These are phyloP conservation scores for Sordaria brevicollis DNA, from an alignment of 495 filamentous ascomycete genomes.

Conservation along the genomic window DNA sequence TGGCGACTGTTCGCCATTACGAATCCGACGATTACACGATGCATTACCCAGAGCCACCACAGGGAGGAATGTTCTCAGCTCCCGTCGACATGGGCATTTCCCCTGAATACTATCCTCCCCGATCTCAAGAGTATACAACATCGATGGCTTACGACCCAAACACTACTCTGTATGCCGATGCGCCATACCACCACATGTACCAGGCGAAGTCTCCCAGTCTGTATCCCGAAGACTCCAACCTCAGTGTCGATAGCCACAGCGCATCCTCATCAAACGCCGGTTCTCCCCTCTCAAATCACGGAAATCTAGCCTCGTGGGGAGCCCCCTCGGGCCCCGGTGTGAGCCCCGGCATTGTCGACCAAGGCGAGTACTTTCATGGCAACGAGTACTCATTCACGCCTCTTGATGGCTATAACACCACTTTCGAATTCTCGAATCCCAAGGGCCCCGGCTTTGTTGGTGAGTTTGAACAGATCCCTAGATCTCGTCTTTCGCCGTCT, in stretches of 20 bases:
- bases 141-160: conserved; percentile 28
- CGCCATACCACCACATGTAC: conserved; percentile 25
- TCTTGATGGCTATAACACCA: conserved; percentile 39
- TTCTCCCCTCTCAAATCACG: conserved; percentile 63
- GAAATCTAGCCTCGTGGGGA: conserved; percentile 45
- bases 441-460: conserved; percentile 56
- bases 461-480: conserved; percentile 50
- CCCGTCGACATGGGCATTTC: conserved; percentile 33
- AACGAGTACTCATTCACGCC: conserved; percentile 46
- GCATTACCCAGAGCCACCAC: conserved; percentile 34
- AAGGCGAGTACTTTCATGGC: conserved; percentile 44
- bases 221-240: conserved; percentile 41
- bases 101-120: conserved; percentile 29
- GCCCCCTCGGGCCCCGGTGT: conserved; percentile 54
- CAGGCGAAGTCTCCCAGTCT: conserved; percentile 27
- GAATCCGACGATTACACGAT: conserved; percentile 28
- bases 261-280: conserved; percentile 72
- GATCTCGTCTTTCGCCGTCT: conserved; percentile 10
- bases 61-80: conserved; percentile 23
- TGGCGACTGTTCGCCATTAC: conserved; percentile 13
- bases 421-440: conserved; percentile 49
- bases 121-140: conserved; percentile 27
- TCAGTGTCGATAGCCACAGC: conserved; percentile 72
- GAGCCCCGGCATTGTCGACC: conserved; percentile 55
- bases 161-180: conserved; percentile 24